Base-by-base conservation (phyloP, 2,329 filamentous ascomycete species). In the Cytospora mali region DNA sequence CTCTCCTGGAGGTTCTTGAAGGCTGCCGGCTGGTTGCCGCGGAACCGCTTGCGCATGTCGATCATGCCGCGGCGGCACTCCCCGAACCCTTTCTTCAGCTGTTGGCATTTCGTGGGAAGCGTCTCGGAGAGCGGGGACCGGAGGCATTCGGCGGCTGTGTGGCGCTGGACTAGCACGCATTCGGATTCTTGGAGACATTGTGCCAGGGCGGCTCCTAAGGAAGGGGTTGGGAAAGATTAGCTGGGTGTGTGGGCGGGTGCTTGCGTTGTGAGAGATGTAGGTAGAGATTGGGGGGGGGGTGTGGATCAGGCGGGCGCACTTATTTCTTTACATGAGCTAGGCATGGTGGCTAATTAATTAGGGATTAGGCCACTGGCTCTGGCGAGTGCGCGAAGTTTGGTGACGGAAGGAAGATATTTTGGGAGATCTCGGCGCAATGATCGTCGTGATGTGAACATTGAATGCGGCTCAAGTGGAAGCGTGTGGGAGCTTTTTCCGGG, bases 21-120 rank as follows among this genome's bases (percentile, higher is more conserved):
- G 27, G 86, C 82, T 68, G 96, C 88, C 59, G 95, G 93, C 75
- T 92, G 87, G 80, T 98, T 98, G 63, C 95, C 95, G 61, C 95
- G 87, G 78, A 99, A 98, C 35, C 95, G 90, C 80, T 98, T 98
- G 75, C 95, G 91, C 95, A 99, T 99, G 76, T 99, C 95, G 70
- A 98, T 90, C 87, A 96, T 87, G 68, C 95, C 95, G 68, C 94
- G 90, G 73, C 96, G 96, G 84, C 95, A 99, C 74, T 97, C 92
- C 75, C 92, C 91, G 71, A 96, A 95, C 52, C 93, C 92, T 75
- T 92, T 93, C 75, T 94, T 92, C 64, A 99, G 84, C 77, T 97
- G 94, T 74, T 94, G 92, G 79, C 95, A 99, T 77, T 90, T 88
- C 27, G 85, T 88, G 23, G 95, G 94, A 16, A 99, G 87, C 7